Percentiles rank a stretch among this genome's conserved stretches.
Conservation (phyloP, 2,329 filamentous ascomycete species). For the Ploettnerulaceae sp. region DNA sequence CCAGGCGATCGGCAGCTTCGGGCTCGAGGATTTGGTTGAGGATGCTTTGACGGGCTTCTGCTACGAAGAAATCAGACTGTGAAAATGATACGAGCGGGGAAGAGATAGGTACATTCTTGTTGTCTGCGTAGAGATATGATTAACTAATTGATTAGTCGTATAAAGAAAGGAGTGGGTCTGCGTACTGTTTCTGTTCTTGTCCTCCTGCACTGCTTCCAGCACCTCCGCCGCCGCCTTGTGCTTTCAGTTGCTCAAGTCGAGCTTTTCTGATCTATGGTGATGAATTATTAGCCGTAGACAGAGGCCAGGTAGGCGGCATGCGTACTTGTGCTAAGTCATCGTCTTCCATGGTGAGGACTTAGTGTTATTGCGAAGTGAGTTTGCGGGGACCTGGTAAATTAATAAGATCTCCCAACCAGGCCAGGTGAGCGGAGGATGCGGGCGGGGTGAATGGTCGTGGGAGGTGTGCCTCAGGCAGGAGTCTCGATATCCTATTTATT, state of each 20-base stretch:
- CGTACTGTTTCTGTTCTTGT: slow-evolving; percentile 52
- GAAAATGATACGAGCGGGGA: background rate
- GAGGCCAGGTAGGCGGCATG: too few species aligned
- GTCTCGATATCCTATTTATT: too few species aligned
- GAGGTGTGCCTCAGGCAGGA: too few species aligned
- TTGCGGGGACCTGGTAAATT: too few species aligned
- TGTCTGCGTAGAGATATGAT: background rate
- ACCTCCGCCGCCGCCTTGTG: slow-evolving; percentile 53
- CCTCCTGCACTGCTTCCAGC: slow-evolving; percentile 44
- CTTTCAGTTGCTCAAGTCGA: slow-evolving; percentile 87
- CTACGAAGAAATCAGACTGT: slow-evolving; percentile 37
- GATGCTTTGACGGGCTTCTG: slow-evolving; percentile 70
- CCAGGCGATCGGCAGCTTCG: slow-evolving; percentile 86
- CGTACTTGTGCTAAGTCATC: slow-evolving; percentile 34
- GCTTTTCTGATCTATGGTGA: slow-evolving; percentile 73
- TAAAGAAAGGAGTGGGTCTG: background rate
- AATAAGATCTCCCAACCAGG: too few species aligned
- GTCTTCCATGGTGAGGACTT: slow-evolving; percentile 30
- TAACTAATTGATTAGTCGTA: background rate
- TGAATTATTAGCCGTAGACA: background rate
- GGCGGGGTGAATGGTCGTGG: too few species aligned
- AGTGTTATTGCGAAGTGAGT: too few species aligned
- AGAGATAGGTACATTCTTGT: background rate
- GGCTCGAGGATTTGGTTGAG: slow-evolving; percentile 92
- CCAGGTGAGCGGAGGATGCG: too few species aligned